Conservation (phyloP, 78 protist species). For the Dictyostelium capitatum region DNA sequence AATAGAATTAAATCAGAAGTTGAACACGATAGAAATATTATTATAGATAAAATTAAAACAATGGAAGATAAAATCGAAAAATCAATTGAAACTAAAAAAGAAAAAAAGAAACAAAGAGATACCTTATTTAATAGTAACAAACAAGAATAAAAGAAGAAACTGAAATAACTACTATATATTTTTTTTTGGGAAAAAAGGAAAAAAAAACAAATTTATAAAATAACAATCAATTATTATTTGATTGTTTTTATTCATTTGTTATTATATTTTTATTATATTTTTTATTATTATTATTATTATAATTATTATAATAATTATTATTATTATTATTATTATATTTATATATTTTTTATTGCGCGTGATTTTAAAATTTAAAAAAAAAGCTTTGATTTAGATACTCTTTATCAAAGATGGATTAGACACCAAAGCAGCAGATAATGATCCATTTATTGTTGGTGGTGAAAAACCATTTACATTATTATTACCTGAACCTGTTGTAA, state of each 20-base stretch:
- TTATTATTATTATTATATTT: too few species aligned
- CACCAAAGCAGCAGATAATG: neutral
- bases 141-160: neutral
- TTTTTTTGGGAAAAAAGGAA: neutral
- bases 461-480: neutral
- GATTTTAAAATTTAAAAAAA: too few species aligned
- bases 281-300: neutral
- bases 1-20: slow-evolving; percentile 23
- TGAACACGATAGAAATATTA: neutral
- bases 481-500: neutral
- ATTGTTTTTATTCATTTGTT: neutral
- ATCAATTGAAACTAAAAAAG: slow-evolving; percentile 16
- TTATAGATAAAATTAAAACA: slow-evolving; percentile 18
- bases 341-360: neutral
- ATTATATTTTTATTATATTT: neutral
- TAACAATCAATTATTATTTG: neutral
- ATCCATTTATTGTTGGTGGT: neutral
- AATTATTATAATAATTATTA: too few species aligned
- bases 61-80: slow-evolving; percentile 8
- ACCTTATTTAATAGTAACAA: slow-evolving; percentile 15
- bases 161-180: neutral
- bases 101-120: slow-evolving; percentile 36
- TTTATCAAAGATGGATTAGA: neutral
- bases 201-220: neutral
- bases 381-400: neutral